Evolutionary conservation across 495 filamentous ascomycete species (phyloP), one percentile per base, ranked within the genome.

Genomic region (Aspergillus homomorphus): DNA sequence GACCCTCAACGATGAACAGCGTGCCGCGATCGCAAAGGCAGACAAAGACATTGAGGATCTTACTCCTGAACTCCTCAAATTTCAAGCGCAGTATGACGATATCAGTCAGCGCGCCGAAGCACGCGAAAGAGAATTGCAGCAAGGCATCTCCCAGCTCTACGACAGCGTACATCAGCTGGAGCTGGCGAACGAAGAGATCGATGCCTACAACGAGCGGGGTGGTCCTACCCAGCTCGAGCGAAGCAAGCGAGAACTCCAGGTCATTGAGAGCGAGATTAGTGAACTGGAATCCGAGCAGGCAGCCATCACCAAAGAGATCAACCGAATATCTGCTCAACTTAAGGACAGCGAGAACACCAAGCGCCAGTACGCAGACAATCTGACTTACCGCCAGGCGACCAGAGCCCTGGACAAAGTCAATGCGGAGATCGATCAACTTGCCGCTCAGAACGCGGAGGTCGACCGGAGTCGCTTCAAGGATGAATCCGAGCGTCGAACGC

Each of bases 321-420:
- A 96, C 71, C 87, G 86, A 61, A 78, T 96, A 21, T 88, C 88
- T 28, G 82, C 89, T 46, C 86, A 91, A 58, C 77, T 93, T 22
- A 84, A 86, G 61, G 89, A 89, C 63, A 87, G 88, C 62, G 86
- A 87, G 53, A 82, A 87, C 54, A 94, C 86, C 18, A 89, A 89
- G 72, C 85, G 88, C 43, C 88, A 85, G 60, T 95, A 98, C 64
- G 79, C 78, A 16, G 92, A 98, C 66, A 98, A 98, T 63, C 74
- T 97, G 41, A 84, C 82, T 21, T 96, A 90, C 66, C 90, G 94
- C 49, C 85, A 86, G 63, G 85, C 85, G 46, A 79, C 83, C 52
- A 78, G 86, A 44, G 81, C 86, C 50, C 77, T 96, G 30, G 76
- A 91, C 19, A 75, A 69, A 16, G 81, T 96, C 3, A 67, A 81